These are phyloP conservation scores for Colletotrichum simmondsii DNA, from an alignment of 2,329 filamentous ascomycete genomes.

Conservation along the genomic window DNA sequence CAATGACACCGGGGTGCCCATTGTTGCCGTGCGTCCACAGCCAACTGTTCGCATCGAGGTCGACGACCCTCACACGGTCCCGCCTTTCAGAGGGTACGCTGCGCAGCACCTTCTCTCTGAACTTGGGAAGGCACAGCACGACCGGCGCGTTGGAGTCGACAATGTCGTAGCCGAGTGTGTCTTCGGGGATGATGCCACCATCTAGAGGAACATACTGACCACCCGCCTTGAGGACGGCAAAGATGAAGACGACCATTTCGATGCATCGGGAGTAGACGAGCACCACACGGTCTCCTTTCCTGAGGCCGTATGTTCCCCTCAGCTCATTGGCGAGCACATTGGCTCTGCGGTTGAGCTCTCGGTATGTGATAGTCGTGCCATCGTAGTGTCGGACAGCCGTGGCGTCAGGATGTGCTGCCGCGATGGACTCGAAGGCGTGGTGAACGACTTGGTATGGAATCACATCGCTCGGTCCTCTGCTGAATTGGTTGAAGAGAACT, in stretches of 20 bases:
- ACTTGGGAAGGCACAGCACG: slow-evolving; percentile 55
- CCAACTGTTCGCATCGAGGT: slow-evolving; percentile 28
- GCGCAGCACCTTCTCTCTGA: slow-evolving; percentile 28
- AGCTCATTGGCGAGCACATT: slow-evolving; percentile 56
- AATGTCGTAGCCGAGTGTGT: slow-evolving; percentile 60
- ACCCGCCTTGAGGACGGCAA: slow-evolving; percentile 66
- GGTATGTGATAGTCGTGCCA: slow-evolving; percentile 53
- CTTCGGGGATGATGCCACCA: slow-evolving; percentile 61
- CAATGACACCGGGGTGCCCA: slow-evolving; percentile 37
- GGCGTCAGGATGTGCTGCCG: slow-evolving; percentile 46
- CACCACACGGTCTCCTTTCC: slow-evolving; percentile 59
- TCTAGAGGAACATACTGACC: slow-evolving; percentile 71
- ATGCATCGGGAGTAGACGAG: slow-evolving; percentile 65
- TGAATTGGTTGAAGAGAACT: slow-evolving; percentile 34
- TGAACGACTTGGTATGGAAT: slow-evolving; percentile 34
- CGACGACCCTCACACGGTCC: slow-evolving; percentile 24
- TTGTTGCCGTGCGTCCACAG: slow-evolving; percentile 33
- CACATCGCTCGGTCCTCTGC: slow-evolving; percentile 20
- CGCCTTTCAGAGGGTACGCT: slow-evolving; percentile 19
- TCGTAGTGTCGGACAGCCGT: slow-evolving; percentile 51
- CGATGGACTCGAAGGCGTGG: slow-evolving; percentile 38
- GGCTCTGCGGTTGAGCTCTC: slow-evolving; percentile 52
- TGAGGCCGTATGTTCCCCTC: slow-evolving; percentile 47
- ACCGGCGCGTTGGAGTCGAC: slow-evolving; percentile 54
- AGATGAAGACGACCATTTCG: slow-evolving; percentile 67